Evolutionary conservation across 2,329 filamentous ascomycete species (phyloP).

Genomic region (Neophaeococcomyces mojaviensis): DNA sequence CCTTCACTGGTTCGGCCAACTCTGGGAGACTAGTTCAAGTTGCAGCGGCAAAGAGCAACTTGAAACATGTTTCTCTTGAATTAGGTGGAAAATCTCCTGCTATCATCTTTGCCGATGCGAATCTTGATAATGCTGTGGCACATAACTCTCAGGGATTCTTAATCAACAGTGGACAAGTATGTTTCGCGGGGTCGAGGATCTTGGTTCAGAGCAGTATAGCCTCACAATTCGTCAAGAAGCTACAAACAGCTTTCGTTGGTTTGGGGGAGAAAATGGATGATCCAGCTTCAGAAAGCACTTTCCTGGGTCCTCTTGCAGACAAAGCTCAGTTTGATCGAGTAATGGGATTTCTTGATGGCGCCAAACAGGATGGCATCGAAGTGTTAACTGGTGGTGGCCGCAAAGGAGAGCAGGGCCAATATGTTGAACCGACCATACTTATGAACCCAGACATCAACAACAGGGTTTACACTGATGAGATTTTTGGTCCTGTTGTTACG

Average conservation of each 20-base stretch:
- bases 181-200: slow-evolving; percentile 13
- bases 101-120: slow-evolving; percentile 72
- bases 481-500: slow-evolving; percentile 65
- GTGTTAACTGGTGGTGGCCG: slow-evolving; percentile 8
- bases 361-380: neutral
- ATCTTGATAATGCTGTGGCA: slow-evolving; percentile 48
- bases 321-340: slow-evolving; percentile 14
- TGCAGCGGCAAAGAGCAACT: slow-evolving; percentile 56
- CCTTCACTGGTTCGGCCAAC: slow-evolving; percentile 67
- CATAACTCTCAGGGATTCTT: slow-evolving; percentile 25
- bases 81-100: slow-evolving; percentile 75
- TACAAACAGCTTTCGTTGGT: slow-evolving; percentile 3
- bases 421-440: slow-evolving; percentile 15
- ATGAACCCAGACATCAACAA: slow-evolving; percentile 33
- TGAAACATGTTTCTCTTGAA: slow-evolving; percentile 75
- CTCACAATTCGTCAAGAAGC: slow-evolving; percentile 12
- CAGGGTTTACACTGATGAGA: slow-evolving; percentile 62
- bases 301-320: slow-evolving; percentile 14
- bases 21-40: slow-evolving; percentile 65
- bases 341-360: slow-evolving; percentile 11
- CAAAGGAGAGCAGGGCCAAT: slow-evolving; percentile 12
- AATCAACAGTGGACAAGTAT: slow-evolving; percentile 15
- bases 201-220: slow-evolving; percentile 12
- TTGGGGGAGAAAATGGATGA: slow-evolving; percentile 7
- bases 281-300: slow-evolving; percentile 6